Base-by-base conservation (phyloP, 2,329 filamentous ascomycete genomes). In the Teratosphaeria destructans region DNA sequence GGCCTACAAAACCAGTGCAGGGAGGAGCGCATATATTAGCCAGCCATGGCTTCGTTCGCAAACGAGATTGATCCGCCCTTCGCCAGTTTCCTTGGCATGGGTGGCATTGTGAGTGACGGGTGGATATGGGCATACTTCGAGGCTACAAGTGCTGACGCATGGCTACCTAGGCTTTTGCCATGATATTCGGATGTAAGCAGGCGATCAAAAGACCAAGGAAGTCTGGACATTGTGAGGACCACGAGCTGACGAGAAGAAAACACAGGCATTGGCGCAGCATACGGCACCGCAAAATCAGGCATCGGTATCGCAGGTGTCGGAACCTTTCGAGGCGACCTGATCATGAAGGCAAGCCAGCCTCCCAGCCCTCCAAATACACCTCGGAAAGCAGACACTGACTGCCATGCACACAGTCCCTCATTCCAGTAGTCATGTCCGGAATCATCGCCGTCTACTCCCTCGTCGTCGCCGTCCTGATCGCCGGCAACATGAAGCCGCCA, bases 381-480 rank as follows among this genome's bases (percentile, higher is more conserved):
- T 11, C 43, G n/a, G 55, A 27, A 23, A 53, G 23, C 23, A 3
- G 3, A 52, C n/a, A 55, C n/a, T 55, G 7, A 32, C 6, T 32
- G 7, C 11, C 53, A 16, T 16, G 23, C 3, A 19, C 26, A 26
- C 53, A 91, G 88, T 92, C 87, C 60, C 79, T 93, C 57, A 92
- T 93, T 67, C 89, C 89, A 63, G 89, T 94, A 66, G 87, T 99
- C 80, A 99, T 99, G 94, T 95, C 94, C 68, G 94, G 94, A 84
- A 99, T 99, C 73, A 90, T 99, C 71, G 94, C 94, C 60, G 94
- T 99, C 67, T 99, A 99, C 78, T 90, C 92, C 57, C 88, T 99
- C 68, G 94, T 99, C 70, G 92, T 99, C 67, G 89, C 93, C 19
- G 94, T 99, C 71, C 84, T 99, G 67, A 99, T 99, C 74, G 90